Base-by-base conservation (phyloP, 768 basidiomycete genomes). In the Collybia nuda region DNA sequence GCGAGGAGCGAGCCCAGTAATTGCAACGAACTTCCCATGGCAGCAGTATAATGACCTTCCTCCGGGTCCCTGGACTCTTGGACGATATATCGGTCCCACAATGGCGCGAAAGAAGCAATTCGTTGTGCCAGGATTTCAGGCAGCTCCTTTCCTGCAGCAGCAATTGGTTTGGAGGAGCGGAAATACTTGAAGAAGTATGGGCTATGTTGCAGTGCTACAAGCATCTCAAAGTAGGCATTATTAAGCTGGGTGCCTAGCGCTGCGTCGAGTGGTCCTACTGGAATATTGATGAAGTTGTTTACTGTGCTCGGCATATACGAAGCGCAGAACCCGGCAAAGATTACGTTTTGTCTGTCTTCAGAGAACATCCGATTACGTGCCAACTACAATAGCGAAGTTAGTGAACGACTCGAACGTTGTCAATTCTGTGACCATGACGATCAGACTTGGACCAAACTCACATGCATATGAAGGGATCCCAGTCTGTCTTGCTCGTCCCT, bases 161-260 rank as follows among this genome's bases (percentile, higher is more conserved):
- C 61, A 15, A 40, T 37, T 9, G 56, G 45, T 11, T 57, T 58
- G n/a, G 47, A 48, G 9, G 61, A 64, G 18, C 57, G 56, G 32
- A 63, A 29, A 44, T 54, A 65, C 51, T 61, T 65, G n/a, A 61
- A 43, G 38, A 67, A 65, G 52, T 67, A 67, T 1, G 62, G 58
- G 6, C 50, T 59, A 32, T 62, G 57, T 17, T 62, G 64, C 39
- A 62, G 46, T 1, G 45, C 49, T 9, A 55, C 50, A 18, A 67
- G 41, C 40, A 65, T 56, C 45, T 65, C 59, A 43, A 61, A 43
- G 45, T 61, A 67, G 1, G 57, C 52, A 41, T 64, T 67, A 47
- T 61, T 56, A 19, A 67, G 50, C 15, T 49, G 50, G 19, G 48
- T 39, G 11, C 58, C 15, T 14, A 55, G 47, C 35, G 56, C 47